phyloP scores from a whole-genome alignment of 2,329 filamentous ascomycete genomes.

The Passalora sequoiae region DNA sequence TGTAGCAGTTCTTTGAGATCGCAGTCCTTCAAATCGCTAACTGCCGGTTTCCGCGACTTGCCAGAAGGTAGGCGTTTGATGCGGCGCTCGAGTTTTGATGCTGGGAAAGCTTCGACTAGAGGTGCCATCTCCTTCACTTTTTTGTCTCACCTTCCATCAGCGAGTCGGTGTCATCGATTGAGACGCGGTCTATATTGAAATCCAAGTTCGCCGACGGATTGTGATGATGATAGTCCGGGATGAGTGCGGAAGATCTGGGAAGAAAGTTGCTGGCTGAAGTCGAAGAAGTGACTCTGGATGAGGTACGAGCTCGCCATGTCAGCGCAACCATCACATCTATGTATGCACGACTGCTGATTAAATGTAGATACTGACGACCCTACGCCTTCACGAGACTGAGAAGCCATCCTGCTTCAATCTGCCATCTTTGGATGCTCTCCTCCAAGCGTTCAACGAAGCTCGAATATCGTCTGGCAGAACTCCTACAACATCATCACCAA shows the following conservation, averaged over 20 bases:
- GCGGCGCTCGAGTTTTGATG: constrained; percentile 47
- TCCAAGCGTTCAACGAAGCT: constrained; percentile 20
- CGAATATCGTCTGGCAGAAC: constrained; percentile 10
- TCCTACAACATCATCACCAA: constrained; percentile 28
- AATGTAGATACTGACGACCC: constrained; percentile 39
- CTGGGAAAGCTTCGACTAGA: constrained; percentile 49
- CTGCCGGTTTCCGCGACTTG: constrained; percentile 49
- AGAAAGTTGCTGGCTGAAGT: constrained; percentile 50
- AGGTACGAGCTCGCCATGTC: too few relatives aligned
- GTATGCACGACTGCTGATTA: too few relatives aligned
- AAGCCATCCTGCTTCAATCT: constrained; percentile 38
- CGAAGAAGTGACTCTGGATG: constrained; percentile 45
- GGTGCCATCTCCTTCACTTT: constrained; percentile 48
- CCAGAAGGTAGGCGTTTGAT: constrained; percentile 49
- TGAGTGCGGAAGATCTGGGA: constrained; percentile 46
- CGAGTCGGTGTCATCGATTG: not conserved
- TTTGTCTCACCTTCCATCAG: not conserved
- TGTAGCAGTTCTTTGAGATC: constrained; percentile 56
- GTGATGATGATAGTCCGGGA: constrained; percentile 17
- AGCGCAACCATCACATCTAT: too few relatives aligned
- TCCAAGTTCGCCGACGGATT: constrained; percentile 2
- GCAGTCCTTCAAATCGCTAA: constrained; percentile 49
- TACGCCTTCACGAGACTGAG: constrained; percentile 29
- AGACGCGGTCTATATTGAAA: constrained; percentile 1
- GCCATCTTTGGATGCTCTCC: constrained; percentile 42